A percentile compares a stretch with the other conserved stretches of the same genome.
phyloP scores from a whole-genome alignment of 2,329 filamentous ascomycete species.

The Rhinocladiella similis region DNA sequence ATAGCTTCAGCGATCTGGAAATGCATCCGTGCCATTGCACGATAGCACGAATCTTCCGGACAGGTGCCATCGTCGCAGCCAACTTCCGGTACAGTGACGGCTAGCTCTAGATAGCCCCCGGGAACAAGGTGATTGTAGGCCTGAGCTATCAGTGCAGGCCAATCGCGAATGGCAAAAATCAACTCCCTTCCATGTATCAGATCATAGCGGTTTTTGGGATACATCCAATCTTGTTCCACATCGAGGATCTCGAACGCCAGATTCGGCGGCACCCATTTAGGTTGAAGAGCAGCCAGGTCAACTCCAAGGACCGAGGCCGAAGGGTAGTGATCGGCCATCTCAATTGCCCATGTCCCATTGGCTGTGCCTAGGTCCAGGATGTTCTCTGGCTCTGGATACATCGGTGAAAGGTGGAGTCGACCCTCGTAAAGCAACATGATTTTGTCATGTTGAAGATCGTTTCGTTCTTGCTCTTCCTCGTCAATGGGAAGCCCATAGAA shows the following conservation, averaged over 20 bases:
- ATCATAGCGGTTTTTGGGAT: conserved; percentile 32
- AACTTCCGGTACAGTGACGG: conserved; percentile 23
- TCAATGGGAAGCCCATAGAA: conserved; percentile 18
- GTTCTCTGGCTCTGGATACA: conserved; percentile 10
- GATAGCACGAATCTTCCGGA: not conserved
- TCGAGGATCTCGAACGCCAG: conserved; percentile 37
- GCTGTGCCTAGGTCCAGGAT: conserved; percentile 22
- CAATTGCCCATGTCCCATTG: conserved; percentile 30
- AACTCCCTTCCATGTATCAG: conserved; percentile 34
- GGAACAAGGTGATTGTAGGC: conserved; percentile 33
- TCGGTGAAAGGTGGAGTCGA: conserved; percentile 13
- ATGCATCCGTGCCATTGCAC: not conserved
- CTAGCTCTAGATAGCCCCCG: conserved; percentile 33
- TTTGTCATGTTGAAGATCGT: conserved; percentile 10
- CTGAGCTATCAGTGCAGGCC: conserved; percentile 21
- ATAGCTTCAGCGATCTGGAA: conserved; percentile 18
- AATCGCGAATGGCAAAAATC: conserved; percentile 26
- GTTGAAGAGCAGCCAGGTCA: conserved; percentile 52
- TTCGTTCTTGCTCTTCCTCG: conserved; percentile 13
- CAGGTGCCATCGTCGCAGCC: conserved; percentile 32
- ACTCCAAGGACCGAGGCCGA: conserved; percentile 46
- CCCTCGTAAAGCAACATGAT: conserved; percentile 3
- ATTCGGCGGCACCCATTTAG: conserved; percentile 41
- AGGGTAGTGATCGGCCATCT: conserved; percentile 36
- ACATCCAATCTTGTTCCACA: conserved; percentile 36